Evolutionary conservation across 169 alveolate genomes (phyloP).

Genomic region (Plasmodium gaboni): DNA sequence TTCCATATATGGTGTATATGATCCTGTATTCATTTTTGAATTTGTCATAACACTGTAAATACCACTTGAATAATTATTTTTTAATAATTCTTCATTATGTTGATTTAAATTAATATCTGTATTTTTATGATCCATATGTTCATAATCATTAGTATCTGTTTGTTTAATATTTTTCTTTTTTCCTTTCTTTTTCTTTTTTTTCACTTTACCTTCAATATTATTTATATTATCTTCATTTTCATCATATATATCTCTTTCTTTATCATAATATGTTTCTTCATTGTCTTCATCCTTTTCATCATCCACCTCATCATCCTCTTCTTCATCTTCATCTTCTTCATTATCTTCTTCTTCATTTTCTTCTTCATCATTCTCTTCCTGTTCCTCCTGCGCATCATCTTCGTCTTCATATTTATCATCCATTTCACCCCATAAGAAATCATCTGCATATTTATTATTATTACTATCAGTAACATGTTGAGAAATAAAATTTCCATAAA

Average conservation of each 20-base stretch:
- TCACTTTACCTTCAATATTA: constrained; percentile 34
- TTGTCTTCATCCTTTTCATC: constrained; percentile 58
- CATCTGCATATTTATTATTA: constrained; percentile 78
- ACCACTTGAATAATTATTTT: constrained; percentile 42
- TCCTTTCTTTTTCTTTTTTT: constrained; percentile 54
- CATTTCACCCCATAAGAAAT: constrained; percentile 78
- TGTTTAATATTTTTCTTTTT: constrained; percentile 46
- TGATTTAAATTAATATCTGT: constrained; percentile 20
- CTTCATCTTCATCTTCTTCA: constrained; percentile 54
- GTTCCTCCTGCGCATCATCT: constrained; percentile 10
- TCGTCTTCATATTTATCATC: constrained; percentile 73
- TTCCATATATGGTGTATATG: constrained; percentile 71
- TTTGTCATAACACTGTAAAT: constrained; percentile 59
- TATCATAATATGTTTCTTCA: constrained; percentile 74
- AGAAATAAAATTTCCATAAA: constrained; percentile 80
- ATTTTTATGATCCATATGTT: constrained; percentile 12
- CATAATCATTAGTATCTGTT: constrained; percentile 27
- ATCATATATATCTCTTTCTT: constrained; percentile 15
- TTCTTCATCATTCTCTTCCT: constrained; percentile 29
- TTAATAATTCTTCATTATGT: constrained; percentile 33
- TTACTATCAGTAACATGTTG: constrained; percentile 48
- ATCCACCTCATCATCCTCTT: constrained; percentile 48
- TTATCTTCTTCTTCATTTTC: constrained; percentile 1
- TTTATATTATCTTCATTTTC: constrained; percentile 4
- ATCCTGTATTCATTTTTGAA: constrained; percentile 31